Base-by-base conservation (phyloP, 2,329 filamentous ascomycete species). In the Fusarium falciforme region DNA sequence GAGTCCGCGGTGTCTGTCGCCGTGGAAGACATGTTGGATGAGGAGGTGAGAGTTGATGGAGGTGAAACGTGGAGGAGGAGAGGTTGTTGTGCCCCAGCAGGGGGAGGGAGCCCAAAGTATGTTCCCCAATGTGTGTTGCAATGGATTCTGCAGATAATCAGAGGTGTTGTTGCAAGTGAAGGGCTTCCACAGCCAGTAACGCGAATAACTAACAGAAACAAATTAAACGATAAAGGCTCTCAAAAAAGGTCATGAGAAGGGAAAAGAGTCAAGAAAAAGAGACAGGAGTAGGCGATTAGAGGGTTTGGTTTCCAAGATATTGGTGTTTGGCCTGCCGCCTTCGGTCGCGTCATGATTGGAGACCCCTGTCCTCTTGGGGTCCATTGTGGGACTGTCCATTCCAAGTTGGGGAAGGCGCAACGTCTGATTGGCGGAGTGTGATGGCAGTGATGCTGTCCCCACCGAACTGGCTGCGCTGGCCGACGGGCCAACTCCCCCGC, bases 291-390 rank as follows among this genome's bases (percentile, higher is more conserved):
- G 61, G 55, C 47, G 55, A 58, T 54, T 20, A 54, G 38, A 64
- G n/a, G 64, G 67, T 68, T 71, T 70, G 57, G 64, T 62, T 76
- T 72, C 71, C 72, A 71, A 74, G 70, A 74, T 74, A 68, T 72
- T 65, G 40, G 66, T 71, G 67, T 73, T 75, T 71, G 65, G 58
- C 31, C 47, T 61, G 67, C 62, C 31, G 52, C 58, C 10, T 22
- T 59, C 55, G 33, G 63, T 75, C 68, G 73, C 74, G 74, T 76
- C 74, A 76, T 76, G 68, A 57, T 49, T 66, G n/a, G 61, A 38
- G 16, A 61, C 70, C 74, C 68, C 44, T 74, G 73, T 61, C 59
- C 33, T 58, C 35, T 42, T 36, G 20, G 47, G 29, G 17, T 31
- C 17, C 12, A 31, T 54, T 47, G 27, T 33, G 62, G 31, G 47